Evolutionary conservation across 352 stramenopile species (phyloP).

Genomic region (Pythium brassicae): DNA sequence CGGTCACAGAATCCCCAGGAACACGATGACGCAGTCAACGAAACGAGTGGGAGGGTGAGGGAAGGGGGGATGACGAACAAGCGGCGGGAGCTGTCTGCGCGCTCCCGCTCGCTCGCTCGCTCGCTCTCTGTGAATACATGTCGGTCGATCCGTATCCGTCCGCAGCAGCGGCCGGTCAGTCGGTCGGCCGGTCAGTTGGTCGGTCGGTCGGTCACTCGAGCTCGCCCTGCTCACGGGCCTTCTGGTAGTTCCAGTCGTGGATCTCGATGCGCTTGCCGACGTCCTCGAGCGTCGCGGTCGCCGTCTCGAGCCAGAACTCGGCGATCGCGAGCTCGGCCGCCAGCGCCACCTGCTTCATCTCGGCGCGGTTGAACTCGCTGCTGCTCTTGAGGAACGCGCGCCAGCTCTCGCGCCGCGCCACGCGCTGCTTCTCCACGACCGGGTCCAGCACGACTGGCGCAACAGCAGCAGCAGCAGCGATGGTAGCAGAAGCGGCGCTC

Average conservation of each 20-base stretch:
- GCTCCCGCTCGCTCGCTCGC: too few relatives aligned
- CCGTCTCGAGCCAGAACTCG: conserved; percentile 62
- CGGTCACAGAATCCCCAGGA: too few relatives aligned
- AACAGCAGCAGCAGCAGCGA: neutral
- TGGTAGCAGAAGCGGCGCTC: neutral
- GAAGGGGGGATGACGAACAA: conserved; percentile 3
- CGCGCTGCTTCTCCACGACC: conserved; percentile 30
- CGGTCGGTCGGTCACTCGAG: conserved; percentile 9
- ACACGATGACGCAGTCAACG: too few relatives aligned
- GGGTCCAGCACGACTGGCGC: conserved; percentile 15
- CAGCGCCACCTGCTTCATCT: conserved; percentile 48
- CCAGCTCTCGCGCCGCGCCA: conserved; percentile 38
- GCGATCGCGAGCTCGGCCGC: conserved; percentile 54
- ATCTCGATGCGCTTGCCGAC: conserved; percentile 73
- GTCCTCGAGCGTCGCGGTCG: conserved; percentile 62
- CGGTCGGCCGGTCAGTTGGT: too few relatives aligned
- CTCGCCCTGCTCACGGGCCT: conserved; percentile 34
- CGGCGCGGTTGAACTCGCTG: conserved; percentile 50
- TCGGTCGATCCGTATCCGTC: neutral
- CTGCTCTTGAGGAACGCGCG: conserved; percentile 47
- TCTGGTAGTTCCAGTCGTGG: conserved; percentile 79
- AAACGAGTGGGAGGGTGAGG: too few relatives aligned
- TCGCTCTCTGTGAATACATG: neutral
- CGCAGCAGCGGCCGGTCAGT: too few relatives aligned
- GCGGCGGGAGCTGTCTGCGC: neutral